A percentile compares a stretch with the other conserved stretches of the same genome.
These are phyloP conservation scores for Tulasnella sp. DNA, from an alignment of 768 basidiomycete genomes.

Conservation along the genomic window DNA sequence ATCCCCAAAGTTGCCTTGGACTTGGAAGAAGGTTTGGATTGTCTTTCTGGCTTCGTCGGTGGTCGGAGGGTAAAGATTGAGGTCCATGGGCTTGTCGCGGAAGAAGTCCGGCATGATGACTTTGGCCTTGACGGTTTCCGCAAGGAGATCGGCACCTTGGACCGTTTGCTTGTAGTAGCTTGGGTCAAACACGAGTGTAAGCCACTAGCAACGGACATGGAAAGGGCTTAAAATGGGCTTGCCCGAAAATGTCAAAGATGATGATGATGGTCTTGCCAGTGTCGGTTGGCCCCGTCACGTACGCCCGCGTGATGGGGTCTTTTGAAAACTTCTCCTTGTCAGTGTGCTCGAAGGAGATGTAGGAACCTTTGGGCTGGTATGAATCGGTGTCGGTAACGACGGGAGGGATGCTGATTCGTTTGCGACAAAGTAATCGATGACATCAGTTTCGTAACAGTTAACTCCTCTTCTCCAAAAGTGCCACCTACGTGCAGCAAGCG, in stretches of 20 bases:
- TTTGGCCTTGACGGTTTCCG: conserved; percentile 47
- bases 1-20: conserved; percentile 45
- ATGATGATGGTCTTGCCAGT: conserved; percentile 52
- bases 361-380: conserved; percentile 51
- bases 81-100: conserved; percentile 48
- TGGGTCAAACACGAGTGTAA: not conserved
- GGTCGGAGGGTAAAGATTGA: conserved; percentile 51
- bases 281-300: conserved; percentile 41
- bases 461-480: not conserved
- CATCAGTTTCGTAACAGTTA: not conserved
- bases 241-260: conserved; percentile 65
- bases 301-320: conserved; percentile 27
- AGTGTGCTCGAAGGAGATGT: conserved; percentile 48
- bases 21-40: conserved; percentile 47
- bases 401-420: conserved; percentile 43
- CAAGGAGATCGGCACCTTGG: conserved; percentile 62
- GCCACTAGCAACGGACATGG: not conserved
- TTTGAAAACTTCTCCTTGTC: conserved; percentile 33
- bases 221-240: conserved; percentile 19
- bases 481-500: conserved; percentile 5
- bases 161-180: conserved; percentile 61
- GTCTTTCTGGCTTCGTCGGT: conserved; percentile 50
- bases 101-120: conserved; percentile 70
- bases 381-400: conserved; percentile 41
- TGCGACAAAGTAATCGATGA: not conserved